Base-by-base conservation (phyloP, 768 basidiomycete species). In the Russula lepida region DNA sequence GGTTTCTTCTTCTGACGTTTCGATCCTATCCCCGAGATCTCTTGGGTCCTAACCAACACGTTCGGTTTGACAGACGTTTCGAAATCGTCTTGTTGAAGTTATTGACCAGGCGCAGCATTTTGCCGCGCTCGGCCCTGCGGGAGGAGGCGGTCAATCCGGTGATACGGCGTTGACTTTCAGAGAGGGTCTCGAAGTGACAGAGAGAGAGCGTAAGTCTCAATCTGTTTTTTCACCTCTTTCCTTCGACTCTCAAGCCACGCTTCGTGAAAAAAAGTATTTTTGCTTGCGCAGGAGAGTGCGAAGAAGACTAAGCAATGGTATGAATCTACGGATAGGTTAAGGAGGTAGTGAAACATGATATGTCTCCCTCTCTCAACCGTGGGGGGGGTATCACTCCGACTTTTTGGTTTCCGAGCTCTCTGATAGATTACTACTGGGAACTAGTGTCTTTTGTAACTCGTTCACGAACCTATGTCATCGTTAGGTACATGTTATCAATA, bases 61-160 rank as follows among this genome's bases (percentile, higher is more conserved):
- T 46, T 43, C 3, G n/a, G n/a, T 9, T 3, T n/a, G 58, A 6
- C 28, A 92, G 92, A 84, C 89, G 43, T 92, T 91, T 75, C 84
- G 81, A 43, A 79, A 78, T 49, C 88, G 91, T 43, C 76, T 92
- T 1, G 78, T 81, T n/a, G 92, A 89, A 70, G 79, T 85, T 50
- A 83, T 88, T 63, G 92, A 89, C 73, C 92, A 93, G 72, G 90
- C 92, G 1, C 91, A 92, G 67, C 89, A 94, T 68, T 93, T 93
- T 73, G 90, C 85, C 37, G 79, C 83, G 0, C 72, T 88, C 19
- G 88, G 85, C 28, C 78, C 78, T n/a, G 81, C 81, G 25, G 74
- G 75, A 21, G 78, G 79, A 12, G 79, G 80, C 3, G 75, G 80
- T 4, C 71, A 77, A 12, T 75, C 77, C 7, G 82, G 79, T 15